Base-by-base conservation (phyloP, 73 alveolate genomes). In the Breviolum minutum region DNA sequence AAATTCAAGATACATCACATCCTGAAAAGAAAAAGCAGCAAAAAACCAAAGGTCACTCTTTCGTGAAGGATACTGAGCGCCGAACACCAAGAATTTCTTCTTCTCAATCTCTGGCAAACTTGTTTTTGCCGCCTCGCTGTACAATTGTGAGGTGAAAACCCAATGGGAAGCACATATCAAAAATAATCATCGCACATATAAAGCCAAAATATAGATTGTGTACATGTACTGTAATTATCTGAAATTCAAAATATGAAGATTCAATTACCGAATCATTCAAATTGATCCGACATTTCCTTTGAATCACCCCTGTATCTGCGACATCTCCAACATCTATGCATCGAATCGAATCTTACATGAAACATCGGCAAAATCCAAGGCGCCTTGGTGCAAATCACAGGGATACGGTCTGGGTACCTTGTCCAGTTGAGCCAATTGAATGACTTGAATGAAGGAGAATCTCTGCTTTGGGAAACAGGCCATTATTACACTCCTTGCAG, bases 311-410 rank as follows among this genome's bases (percentile, higher is more conserved):
- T 68, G 24, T 68, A 22, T 14, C 17, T 68, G 17, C 24, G 77
- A 22, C 77, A 68, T 66, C 74, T 66, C 24, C 11, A 22, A 68
- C 24, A 14, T 2, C 77, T 68, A 14, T 68, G 24, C 17, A 40
- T 40, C 54, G 3, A 40, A 40, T 40, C 54, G 54, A 40, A 40
- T 40, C 54, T 66, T 71, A 10, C 10, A 19, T 73, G 83, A 32
- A 19, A 22, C 14, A 27, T 14, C 5, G 16, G 10, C 5, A 19
- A 13, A 19, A 13, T 73, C 30, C 4, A 6, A 13, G 9, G 12
- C 7, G 92, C 92, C 92, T 85, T 85, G 94, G 94, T 12, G 77
- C 94, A 85, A n/a, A 85, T 85, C 94, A 85, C 94, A 6, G 94
- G 94, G 19, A 85, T 85, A 22, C 94, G 94, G 29, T 85, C 94